phyloP scores from a whole-genome alignment of 73 alveolate species.

The Diophrys appendiculata region DNA sequence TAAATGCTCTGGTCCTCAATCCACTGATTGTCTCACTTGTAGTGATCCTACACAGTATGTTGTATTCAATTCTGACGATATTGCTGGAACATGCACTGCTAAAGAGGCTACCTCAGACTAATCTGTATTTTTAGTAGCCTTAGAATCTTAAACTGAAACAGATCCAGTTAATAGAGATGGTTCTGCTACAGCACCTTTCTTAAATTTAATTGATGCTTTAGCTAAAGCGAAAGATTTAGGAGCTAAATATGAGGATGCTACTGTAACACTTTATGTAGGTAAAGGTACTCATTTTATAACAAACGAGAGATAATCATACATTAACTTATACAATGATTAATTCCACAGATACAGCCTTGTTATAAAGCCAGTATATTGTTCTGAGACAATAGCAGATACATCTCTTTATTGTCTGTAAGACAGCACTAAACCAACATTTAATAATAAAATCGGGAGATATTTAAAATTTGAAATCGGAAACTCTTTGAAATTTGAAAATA shows the following conservation, averaged over 20 bases:
- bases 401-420: neutral
- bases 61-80: neutral
- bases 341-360: neutral
- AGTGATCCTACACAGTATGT: neutral
- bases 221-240: neutral
- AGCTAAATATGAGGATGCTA: neutral
- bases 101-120: neutral
- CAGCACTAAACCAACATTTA: neutral
- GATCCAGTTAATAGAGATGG: neutral
- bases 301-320: neutral
- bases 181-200: neutral
- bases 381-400: neutral
- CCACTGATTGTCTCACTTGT: neutral
- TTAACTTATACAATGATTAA: neutral
- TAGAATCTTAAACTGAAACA: neutral
- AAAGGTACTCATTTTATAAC: neutral
- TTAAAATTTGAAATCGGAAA: neutral
- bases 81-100: neutral
- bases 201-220: neutral
- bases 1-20: neutral
- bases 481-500: neutral
- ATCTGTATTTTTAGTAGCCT: neutral
- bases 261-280: neutral
- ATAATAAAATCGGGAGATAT: neutral
- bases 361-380: neutral